Evolutionary conservation across 179 eudicot species (phyloP).

Genomic region (Sideroxylon spinosum): DNA sequence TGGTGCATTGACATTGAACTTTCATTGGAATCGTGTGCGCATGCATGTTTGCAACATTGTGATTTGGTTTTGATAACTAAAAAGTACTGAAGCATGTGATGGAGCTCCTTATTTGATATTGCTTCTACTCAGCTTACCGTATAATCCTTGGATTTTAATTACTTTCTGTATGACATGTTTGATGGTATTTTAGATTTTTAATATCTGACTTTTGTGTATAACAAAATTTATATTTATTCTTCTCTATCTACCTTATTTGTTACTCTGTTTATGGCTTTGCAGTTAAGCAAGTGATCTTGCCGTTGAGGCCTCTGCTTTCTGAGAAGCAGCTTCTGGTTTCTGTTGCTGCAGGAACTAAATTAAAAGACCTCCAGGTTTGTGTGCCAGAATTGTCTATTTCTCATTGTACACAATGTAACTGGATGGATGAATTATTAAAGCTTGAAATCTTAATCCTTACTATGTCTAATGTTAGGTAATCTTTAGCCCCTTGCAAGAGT

Average conservation of each 20-base stretch:
- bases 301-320: constrained; percentile 66
- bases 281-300: constrained; percentile 67
- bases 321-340: constrained; percentile 79
- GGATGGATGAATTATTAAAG: neutral
- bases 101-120: neutral
- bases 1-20: no score
- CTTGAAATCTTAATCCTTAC: neutral
- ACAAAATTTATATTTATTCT: neutral
- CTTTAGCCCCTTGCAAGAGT: neutral
- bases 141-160: neutral
- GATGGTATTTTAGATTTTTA: neutral
- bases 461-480: neutral
- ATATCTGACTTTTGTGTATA: neutral
- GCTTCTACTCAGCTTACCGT: neutral
- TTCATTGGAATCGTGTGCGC: constrained; percentile 3
- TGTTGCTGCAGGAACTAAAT: constrained; percentile 84
- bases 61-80: neutral
- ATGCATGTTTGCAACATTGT: neutral
- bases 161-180: neutral
- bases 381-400: neutral
- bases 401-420: neutral
- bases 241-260: neutral
- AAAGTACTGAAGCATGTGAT: neutral
- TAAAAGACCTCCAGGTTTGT: constrained; percentile 82
- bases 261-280: constrained; percentile 20